phyloP scores from a whole-genome alignment of 2,329 filamentous ascomycete species.

The Sporothrix mexicana region DNA sequence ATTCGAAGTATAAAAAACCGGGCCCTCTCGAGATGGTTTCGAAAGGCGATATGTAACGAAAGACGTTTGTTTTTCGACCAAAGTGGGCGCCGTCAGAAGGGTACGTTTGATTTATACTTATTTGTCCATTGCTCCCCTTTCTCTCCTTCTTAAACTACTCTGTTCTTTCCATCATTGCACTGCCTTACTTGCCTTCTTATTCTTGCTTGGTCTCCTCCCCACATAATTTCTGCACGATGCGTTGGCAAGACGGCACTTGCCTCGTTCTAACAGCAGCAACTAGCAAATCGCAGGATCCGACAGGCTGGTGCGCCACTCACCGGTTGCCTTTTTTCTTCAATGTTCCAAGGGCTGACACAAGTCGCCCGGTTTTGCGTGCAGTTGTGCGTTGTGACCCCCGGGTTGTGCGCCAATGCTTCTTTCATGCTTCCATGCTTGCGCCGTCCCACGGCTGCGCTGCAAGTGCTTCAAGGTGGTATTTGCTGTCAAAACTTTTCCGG shows the following conservation, averaged over 20 bases:
- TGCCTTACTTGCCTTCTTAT: slow-evolving; percentile 35
- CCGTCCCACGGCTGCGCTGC: slow-evolving; percentile 29
- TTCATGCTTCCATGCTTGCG: neutral
- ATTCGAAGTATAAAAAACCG: slow-evolving; percentile 17
- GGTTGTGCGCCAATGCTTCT: slow-evolving; percentile 11
- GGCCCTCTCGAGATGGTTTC: slow-evolving; percentile 13
- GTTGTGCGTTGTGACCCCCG: slow-evolving; percentile 12
- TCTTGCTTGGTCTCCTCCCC: slow-evolving; percentile 40
- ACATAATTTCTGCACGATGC: slow-evolving; percentile 48
- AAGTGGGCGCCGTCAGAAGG: slow-evolving; percentile 25
- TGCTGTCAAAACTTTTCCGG: too few species aligned
- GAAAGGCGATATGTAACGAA: neutral
- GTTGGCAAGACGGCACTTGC: slow-evolving; percentile 43
- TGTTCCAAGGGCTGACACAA: slow-evolving; percentile 17
- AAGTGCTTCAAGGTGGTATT: slow-evolving; percentile 7
- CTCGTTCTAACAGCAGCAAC: slow-evolving; percentile 38
- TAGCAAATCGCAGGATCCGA: slow-evolving; percentile 37
- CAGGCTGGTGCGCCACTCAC: slow-evolving; percentile 31
- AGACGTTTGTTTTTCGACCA: neutral
- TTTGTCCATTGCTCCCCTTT: neutral
- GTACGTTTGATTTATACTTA: slow-evolving; percentile 30
- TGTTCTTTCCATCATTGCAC: slow-evolving; percentile 28
- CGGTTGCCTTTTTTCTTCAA: slow-evolving; percentile 1
- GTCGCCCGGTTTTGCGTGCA: slow-evolving; percentile 6
- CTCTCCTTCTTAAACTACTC: neutral